Evolutionary conservation across 169 alveolate species (phyloP).

Genomic region (Babesia ovis): DNA sequence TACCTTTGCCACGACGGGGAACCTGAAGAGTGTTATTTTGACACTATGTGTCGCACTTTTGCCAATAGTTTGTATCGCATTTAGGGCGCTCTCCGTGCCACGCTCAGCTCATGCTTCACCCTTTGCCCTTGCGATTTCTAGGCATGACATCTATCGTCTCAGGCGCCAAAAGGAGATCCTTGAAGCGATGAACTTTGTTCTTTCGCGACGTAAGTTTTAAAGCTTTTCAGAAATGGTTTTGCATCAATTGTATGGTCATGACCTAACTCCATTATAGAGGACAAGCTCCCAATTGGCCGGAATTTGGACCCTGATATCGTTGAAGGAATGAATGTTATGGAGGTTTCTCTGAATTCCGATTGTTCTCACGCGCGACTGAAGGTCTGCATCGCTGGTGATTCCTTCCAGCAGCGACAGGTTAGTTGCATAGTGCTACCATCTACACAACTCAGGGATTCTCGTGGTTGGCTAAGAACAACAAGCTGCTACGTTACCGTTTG

Average conservation of each 20-base stretch:
- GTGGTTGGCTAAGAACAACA: slow-evolving; percentile 50
- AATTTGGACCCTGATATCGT: slow-evolving; percentile 41
- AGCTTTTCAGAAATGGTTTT: neutral
- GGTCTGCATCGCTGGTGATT: slow-evolving; percentile 56
- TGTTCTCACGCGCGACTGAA: slow-evolving; percentile 64
- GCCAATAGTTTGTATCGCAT: slow-evolving; percentile 1
- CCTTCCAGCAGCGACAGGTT: slow-evolving; percentile 65
- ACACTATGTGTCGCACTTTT: slow-evolving; percentile 1
- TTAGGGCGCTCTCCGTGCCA: slow-evolving; percentile 7
- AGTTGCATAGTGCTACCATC: neutral
- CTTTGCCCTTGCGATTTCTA: slow-evolving; percentile 12
- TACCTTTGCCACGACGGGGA: neutral
- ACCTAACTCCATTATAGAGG: slow-evolving; percentile 1
- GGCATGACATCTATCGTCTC: slow-evolving; percentile 57
- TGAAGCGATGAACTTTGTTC: slow-evolving; percentile 44
- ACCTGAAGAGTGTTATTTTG: neutral
- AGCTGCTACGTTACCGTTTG: slow-evolving; percentile 48
- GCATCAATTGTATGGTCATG: neutral
- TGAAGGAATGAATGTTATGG: slow-evolving; percentile 43
- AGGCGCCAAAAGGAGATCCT: slow-evolving; percentile 64
- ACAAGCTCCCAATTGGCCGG: slow-evolving; percentile 46
- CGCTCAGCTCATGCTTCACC: neutral
- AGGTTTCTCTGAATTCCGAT: slow-evolving; percentile 44
- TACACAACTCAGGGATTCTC: slow-evolving; percentile 40
- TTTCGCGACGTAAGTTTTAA: slow-evolving; percentile 43